Evolutionary conservation across 2,329 filamentous ascomycete species (phyloP), one percentile per base, ranked within the genome.

Genomic region (Ustulina deusta): DNA sequence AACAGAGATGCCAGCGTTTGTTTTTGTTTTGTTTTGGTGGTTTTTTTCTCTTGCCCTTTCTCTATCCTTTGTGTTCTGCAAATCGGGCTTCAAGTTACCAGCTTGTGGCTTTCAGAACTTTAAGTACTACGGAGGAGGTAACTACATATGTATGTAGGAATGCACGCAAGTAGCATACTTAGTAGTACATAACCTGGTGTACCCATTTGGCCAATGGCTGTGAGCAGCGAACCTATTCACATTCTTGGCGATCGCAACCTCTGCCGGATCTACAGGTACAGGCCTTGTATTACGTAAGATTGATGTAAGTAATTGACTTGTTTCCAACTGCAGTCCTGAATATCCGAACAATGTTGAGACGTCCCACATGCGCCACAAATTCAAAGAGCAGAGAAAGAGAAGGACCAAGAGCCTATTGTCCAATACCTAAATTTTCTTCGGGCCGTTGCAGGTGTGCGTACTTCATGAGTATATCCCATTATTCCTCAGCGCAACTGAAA

Each of bases 381-480:
- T 44, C 7, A 97, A 51, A 88, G 94, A 22, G 48, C 17, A 49
- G n/a, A 20, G 1, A 48, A 32, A 20, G 15, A 56, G 44, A 36
- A 5, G 34, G 6, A 57, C 20, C 17, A 49, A 13, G 17, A 20
- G 15, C 52, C 15, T n/a, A 27, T 44, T 64, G 48, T 46, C 36
- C 4, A 36, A 32, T 10, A 32, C 11, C 25, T 5, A n/a, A 2
- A 7, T 40, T 34, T 40, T 15, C 22, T 29, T 54, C 17, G 9
- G 13, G 17, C 7, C 22, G 38, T 27, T 38, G 20, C 20, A 5
- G 10, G 1, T 6, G 38, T 34, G 13, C 20, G 34, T 48, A 25
- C 22, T 25, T 9, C 15, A 51, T n/a, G 32, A 38, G 15, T 20
- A 51, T 7, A 4, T 29, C 44, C 22, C 3, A 22, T 38, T 32